phyloP scores from a whole-genome alignment of 176 grass and related monocot species.

The Paspalum vaginatum region DNA sequence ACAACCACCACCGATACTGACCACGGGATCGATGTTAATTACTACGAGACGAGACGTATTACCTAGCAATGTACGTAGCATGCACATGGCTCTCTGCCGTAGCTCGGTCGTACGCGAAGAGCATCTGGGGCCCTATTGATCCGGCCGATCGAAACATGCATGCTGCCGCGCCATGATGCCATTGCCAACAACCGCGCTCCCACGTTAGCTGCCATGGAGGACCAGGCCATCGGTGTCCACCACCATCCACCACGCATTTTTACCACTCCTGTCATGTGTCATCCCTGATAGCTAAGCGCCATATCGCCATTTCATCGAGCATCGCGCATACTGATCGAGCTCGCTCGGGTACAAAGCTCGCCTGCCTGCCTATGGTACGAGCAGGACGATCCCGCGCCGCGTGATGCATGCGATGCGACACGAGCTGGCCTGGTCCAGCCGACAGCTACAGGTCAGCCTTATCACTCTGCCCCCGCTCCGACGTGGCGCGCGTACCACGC shows the following conservation, averaged over 20 bases:
- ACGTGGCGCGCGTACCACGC: constrained; percentile 43
- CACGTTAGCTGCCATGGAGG: neutral
- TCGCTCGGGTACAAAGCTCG: neutral
- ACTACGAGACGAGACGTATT: too few relatives aligned
- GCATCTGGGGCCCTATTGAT: neutral
- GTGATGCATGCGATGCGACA: neutral
- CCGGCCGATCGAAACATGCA: neutral
- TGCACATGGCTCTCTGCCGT: neutral
- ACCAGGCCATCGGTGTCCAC: neutral
- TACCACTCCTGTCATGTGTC: too few relatives aligned
- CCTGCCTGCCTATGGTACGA: neutral
- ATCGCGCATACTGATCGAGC: too few relatives aligned
- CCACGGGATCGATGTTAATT: neutral
- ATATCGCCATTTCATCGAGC: too few relatives aligned
- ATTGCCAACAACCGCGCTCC: neutral
- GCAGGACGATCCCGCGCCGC: neutral
- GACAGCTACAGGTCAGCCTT: constrained; percentile 48
- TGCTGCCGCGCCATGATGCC: neutral
- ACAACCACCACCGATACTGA: neutral
- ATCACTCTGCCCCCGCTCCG: constrained; percentile 38
- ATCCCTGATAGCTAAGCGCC: too few relatives aligned
- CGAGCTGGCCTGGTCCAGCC: neutral
- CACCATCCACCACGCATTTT: too few relatives aligned
- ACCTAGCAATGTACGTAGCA: neutral
- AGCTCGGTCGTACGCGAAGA: neutral